Base-by-base conservation (phyloP, 2,329 filamentous ascomycete genomes). In the Furcasterigmium sp. region DNA sequence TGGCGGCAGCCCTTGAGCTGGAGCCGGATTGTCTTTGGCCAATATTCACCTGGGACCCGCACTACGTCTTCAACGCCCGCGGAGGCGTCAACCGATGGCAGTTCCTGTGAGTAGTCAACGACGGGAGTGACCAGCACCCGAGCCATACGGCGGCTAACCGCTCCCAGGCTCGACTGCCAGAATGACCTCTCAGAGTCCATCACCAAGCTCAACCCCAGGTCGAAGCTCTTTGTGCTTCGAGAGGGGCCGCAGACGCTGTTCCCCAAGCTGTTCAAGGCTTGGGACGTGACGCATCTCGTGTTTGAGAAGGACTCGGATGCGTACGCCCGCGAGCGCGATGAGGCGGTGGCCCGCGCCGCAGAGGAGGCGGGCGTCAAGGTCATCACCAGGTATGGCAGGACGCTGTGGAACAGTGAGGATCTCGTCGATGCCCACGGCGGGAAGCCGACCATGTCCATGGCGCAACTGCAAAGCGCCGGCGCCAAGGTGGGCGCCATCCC, bases 291-390 rank as follows among this genome's bases (percentile, higher is more conserved):
- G 0, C 85, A 90, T 61, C 63, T 90, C 5, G 85, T 89, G 0
- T 90, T 89, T 53, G 86, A 91, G 58, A 85, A 84, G 54, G 86
- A 90, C 53, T 87, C 84, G 0, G 86, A 91, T 65, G 71, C 82
- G 1, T 90, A 90, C 62, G 84, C 71, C 5, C 71, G 76, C 14
- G 73, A 80, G 32, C 65, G 86, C 39, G 86, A 91, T 59, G 69
- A 68, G 2, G 63, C 67, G 15, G 73, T 91, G 10, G 62, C 72
- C 26, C 60, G 70, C 14, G 62, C 82, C n/a, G 85, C 85, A 5
- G 66, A 74, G 50, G 64, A 78, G 37, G 80, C 82, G 1, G 85
- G 84, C 2, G 81, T 90, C 2, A 58, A 85, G 53, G 82, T 90
- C 17, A 67, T 90, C n/a, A 63, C 76, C 10, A 73, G 68, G 39